Conservation (phyloP, 768 basidiomycete species). For the Panaeolus papilionaceus region DNA sequence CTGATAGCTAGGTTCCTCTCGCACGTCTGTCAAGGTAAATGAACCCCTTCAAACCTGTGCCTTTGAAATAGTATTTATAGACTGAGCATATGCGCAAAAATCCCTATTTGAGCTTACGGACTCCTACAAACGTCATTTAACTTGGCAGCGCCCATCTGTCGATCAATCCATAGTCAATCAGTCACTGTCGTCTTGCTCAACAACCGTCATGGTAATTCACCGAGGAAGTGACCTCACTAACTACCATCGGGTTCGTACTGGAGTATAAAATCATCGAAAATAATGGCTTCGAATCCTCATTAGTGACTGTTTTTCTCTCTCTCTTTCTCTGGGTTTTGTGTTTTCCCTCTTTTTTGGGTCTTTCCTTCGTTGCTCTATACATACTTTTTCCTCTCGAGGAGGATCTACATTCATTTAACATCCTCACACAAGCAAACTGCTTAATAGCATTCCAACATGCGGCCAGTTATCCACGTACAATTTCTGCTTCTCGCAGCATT, state of each 20-base stretch:
- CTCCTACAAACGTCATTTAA: not conserved
- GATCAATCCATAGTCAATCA: conserved; percentile 1
- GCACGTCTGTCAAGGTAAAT: not conserved
- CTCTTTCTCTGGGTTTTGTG: conserved; percentile 10
- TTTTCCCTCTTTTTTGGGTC: conserved; percentile 18
- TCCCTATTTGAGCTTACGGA: not conserved
- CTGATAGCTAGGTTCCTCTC: not conserved
- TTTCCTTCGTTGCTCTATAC: not conserved
- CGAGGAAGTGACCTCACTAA: not conserved
- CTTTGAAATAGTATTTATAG: not conserved
- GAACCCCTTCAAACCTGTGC: not conserved
- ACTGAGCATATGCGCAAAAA: not conserved
- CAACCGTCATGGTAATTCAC: conserved; percentile 8
- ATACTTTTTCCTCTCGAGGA: conserved; percentile 28
- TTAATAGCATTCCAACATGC: conserved; percentile 21
- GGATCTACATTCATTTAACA: conserved; percentile 18
- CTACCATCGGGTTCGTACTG: not conserved
- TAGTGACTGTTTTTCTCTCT: not conserved
- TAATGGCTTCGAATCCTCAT: not conserved
- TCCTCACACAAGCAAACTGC: conserved; percentile 23
- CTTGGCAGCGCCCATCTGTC: not conserved
- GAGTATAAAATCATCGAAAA: not conserved
- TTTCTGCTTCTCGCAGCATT: conserved; percentile 1
- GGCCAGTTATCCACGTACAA: conserved; percentile 9
- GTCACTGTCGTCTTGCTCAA: not conserved